These are phyloP conservation scores for Solanum verrucosum DNA, from an alignment of 257 asterid species.

Conservation along the genomic window DNA sequence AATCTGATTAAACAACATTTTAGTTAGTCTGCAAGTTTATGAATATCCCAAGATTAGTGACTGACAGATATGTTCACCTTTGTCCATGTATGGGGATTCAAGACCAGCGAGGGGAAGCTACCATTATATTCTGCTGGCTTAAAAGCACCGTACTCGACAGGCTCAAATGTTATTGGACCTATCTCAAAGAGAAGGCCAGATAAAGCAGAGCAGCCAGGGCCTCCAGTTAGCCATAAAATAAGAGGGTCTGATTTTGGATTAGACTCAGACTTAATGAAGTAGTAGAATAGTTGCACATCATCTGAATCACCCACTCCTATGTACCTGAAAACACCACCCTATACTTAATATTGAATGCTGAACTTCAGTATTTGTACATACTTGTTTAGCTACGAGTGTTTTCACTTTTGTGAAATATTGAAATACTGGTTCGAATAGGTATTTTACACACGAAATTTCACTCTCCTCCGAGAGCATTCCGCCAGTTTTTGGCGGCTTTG, in stretches of 20 bases:
- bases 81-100: neutral
- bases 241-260: constrained; percentile 16
- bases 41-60: neutral
- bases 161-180: neutral
- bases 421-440: neutral
- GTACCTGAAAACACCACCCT: constrained; percentile 3
- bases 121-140: neutral
- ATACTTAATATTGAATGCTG: neutral
- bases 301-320: constrained; percentile 21
- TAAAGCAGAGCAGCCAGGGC: constrained; percentile 19
- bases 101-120: neutral
- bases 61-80: neutral
- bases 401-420: neutral
- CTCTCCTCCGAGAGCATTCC: too few species aligned
- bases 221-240: constrained; percentile 20
- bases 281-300: constrained; percentile 24
- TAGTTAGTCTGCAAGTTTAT: neutral
- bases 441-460: neutral
- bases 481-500: too few species aligned
- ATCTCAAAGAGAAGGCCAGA: constrained; percentile 17
- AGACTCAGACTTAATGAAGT: constrained; percentile 12
- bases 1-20: neutral
- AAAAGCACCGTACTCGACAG: neutral
- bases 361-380: neutral
- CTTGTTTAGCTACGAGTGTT: neutral